phyloP scores from a whole-genome alignment of 768 basidiomycete genomes.

The Rickenella mellea region DNA sequence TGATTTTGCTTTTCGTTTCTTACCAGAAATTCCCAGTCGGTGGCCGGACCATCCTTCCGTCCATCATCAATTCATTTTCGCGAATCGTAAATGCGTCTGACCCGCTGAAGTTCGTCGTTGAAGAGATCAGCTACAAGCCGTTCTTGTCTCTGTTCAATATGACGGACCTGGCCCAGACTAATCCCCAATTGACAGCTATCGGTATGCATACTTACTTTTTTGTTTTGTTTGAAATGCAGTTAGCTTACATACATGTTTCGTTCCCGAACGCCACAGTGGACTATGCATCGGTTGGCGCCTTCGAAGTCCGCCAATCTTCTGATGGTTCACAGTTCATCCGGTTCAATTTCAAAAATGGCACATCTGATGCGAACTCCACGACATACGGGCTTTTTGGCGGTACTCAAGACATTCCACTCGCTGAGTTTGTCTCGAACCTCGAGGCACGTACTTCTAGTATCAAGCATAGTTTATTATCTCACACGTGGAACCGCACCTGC shows the following conservation, averaged over 20 bases:
- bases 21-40: constrained; percentile 36
- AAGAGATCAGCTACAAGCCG: constrained; percentile 66
- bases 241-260: background rate
- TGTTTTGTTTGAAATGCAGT: background rate
- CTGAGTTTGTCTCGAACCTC: constrained; percentile 35
- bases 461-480: background rate
- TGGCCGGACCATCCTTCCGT: constrained; percentile 52
- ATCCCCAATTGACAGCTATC: constrained; percentile 47
- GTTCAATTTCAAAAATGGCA: constrained; percentile 66
- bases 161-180: constrained; percentile 43
- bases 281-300: constrained; percentile 46
- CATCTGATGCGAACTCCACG: constrained; percentile 33
- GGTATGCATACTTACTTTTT: constrained; percentile 24
- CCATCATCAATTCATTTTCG: constrained; percentile 43
- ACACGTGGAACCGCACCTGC: constrained; percentile 1
- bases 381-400: constrained; percentile 32
- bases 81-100: constrained; percentile 40
- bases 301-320: constrained; percentile 46
- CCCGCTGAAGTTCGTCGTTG: constrained; percentile 47
- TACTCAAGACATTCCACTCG: constrained; percentile 43
- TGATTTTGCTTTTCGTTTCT: background rate
- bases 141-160: constrained; percentile 74
- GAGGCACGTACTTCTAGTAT: constrained; percentile 18
- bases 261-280: constrained; percentile 44
- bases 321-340: constrained; percentile 43